These are phyloP conservation scores for Fibroporia radiculosa DNA, from an alignment of 768 basidiomycete species.

Conservation along the genomic window DNA sequence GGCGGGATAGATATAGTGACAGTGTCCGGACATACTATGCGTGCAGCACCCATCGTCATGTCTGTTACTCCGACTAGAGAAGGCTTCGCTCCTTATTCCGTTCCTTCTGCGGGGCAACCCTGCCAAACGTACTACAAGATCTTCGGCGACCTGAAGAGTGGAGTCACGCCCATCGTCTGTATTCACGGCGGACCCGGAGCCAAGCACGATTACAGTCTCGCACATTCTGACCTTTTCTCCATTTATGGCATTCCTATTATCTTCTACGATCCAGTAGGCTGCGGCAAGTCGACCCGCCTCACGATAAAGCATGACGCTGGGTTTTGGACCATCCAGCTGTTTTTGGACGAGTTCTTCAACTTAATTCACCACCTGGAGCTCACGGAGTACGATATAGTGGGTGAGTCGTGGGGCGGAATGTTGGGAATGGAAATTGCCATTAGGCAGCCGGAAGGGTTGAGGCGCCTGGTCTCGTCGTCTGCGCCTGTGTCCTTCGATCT, in stretches of 20 bases:
- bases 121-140: constrained; percentile 39
- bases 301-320: constrained; percentile 22
- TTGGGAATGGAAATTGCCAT: constrained; percentile 35
- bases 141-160: constrained; percentile 30
- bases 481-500: constrained; percentile 37
- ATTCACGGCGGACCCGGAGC: constrained; percentile 44
- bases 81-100: constrained; percentile 7
- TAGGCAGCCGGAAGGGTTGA: constrained; percentile 30
- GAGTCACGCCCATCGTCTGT: constrained; percentile 28
- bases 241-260: constrained; percentile 31
- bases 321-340: constrained; percentile 43
- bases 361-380: constrained; percentile 36
- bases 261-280: constrained; percentile 47
- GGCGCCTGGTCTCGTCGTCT: constrained; percentile 36
- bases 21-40: no score
- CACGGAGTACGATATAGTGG: constrained; percentile 34
- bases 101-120: constrained; percentile 11
- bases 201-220: constrained; percentile 33
- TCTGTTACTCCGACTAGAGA: no score
- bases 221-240: constrained; percentile 28
- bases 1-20: no score
- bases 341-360: constrained; percentile 46
- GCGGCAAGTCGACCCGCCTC: constrained; percentile 36
- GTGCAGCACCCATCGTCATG: no score
- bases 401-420: constrained; percentile 56